Conservation (phyloP, 768 basidiomycete genomes). For the Russula ochroleuca region DNA sequence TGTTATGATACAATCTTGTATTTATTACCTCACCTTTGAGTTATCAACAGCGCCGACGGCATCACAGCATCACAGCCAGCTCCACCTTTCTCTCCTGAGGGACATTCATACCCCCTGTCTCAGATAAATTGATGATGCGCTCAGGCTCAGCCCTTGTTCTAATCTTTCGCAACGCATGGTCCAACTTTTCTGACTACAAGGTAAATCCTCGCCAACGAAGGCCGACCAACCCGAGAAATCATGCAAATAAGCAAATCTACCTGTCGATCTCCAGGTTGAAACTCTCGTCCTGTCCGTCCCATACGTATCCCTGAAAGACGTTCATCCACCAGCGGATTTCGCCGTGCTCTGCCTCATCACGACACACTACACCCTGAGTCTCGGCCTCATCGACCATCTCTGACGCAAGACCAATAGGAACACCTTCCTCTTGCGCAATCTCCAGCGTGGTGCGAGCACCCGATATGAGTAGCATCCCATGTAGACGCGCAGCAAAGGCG, state of each 20-base stretch:
- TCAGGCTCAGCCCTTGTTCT: neutral
- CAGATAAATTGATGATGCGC: constrained; percentile 1
- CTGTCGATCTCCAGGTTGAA: neutral
- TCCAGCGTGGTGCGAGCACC: constrained; percentile 54
- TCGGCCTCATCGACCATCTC: constrained; percentile 81
- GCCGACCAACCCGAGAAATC: neutral
- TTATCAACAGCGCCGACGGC: neutral
- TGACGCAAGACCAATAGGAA: constrained; percentile 66
- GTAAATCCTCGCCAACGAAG: neutral
- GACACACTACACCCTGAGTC: constrained; percentile 60
- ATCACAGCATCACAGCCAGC: too few species aligned
- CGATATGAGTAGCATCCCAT: constrained; percentile 41
- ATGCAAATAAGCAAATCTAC: neutral
- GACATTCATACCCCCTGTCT: neutral
- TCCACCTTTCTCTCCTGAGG: neutral
- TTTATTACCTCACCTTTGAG: neutral
- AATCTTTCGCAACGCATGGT: neutral
- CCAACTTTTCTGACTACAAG: neutral
- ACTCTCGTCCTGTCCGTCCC: constrained; percentile 57
- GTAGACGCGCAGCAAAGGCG: constrained; percentile 66
- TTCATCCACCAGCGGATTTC: constrained; percentile 75
- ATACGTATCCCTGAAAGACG: constrained; percentile 59
- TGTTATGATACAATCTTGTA: neutral
- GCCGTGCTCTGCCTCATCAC: constrained; percentile 67
- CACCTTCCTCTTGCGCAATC: constrained; percentile 63